A percentile compares a stretch with the other conserved stretches of the same genome.
Conservation (phyloP, 1,284 basidiomycete species). For the Fomitopsis palustris region DNA sequence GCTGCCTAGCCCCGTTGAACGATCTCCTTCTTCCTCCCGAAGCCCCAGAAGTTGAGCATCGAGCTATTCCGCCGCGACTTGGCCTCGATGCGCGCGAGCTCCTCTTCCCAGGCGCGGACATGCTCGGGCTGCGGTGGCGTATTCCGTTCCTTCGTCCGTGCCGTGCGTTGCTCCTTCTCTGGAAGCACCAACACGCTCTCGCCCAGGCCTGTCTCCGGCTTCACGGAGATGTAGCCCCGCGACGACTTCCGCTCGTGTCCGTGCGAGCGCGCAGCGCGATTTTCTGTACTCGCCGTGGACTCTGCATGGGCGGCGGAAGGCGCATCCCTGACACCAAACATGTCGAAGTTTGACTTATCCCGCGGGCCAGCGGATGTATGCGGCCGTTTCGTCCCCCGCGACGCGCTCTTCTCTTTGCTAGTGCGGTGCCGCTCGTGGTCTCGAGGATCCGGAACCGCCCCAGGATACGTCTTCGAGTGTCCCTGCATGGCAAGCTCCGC, state of each 20-base stretch:
- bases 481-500: constrained; percentile 2
- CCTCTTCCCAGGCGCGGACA: constrained; percentile 73
- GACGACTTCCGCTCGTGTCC: constrained; percentile 13
- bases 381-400: constrained; percentile 29
- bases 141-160: constrained; percentile 9
- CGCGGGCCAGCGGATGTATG: constrained; percentile 68
- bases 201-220: constrained; percentile 14
- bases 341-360: constrained; percentile 41
- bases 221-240: constrained; percentile 10
- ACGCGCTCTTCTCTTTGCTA: neutral
- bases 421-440: neutral
- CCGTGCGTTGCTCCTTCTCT: constrained; percentile 13
- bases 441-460: constrained; percentile 1
- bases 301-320: neutral
- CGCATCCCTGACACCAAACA: constrained; percentile 18
- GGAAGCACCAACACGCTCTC: constrained; percentile 16
- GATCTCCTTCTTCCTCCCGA: constrained; percentile 35
- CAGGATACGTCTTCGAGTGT: constrained; percentile 6
- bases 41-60: constrained; percentile 46
- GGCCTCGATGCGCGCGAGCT: constrained; percentile 67
- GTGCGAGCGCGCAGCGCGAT: constrained; percentile 8
- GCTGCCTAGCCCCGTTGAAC: constrained; percentile 2
- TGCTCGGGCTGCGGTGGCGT: constrained; percentile 24
- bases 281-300: constrained; percentile 17
- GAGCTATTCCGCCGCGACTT: constrained; percentile 56